Conservation (phyloP, 345 rosid genomes). For the Gossypium anomalum region DNA sequence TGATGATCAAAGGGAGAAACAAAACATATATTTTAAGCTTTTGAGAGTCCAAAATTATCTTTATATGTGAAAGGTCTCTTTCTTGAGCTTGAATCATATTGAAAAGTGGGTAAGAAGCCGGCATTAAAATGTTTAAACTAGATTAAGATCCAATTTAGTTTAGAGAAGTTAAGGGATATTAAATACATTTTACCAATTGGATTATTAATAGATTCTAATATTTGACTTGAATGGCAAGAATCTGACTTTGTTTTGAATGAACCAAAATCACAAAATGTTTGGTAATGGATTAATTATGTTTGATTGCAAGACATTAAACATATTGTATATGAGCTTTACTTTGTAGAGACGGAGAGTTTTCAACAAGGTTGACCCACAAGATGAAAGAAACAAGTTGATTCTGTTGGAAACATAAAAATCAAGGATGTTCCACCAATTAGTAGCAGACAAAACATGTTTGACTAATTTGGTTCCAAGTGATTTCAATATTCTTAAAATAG, state of each 20-base stretch:
- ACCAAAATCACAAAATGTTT: neutral
- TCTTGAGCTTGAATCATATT: neutral
- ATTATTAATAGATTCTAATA: neutral
- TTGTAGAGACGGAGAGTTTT: neutral
- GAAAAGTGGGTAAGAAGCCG: neutral
- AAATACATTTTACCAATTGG: neutral
- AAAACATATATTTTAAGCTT: neutral
- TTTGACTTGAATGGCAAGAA: neutral
- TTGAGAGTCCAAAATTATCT: neutral
- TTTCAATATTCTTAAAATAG: neutral
- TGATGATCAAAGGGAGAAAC: neutral
- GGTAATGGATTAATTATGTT: neutral
- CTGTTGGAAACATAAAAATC: slow-evolving; percentile 9
- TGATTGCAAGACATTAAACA: neutral
- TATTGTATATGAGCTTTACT: neutral
- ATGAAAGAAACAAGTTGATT: slow-evolving; percentile 2
- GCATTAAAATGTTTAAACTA: neutral
- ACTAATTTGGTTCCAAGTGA: neutral
- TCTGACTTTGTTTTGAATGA: neutral
- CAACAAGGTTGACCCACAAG: neutral
- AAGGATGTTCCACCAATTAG: slow-evolving; percentile 11
- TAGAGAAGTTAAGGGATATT: neutral
- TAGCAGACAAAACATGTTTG: slow-evolving; percentile 7
- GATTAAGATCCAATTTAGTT: neutral
- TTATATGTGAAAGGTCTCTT: neutral